Percentiles rank a stretch among this genome's conserved stretches.
Evolutionary conservation across 2,329 filamentous ascomycete species (phyloP).

Genomic region (Graphilbum sp.): DNA sequence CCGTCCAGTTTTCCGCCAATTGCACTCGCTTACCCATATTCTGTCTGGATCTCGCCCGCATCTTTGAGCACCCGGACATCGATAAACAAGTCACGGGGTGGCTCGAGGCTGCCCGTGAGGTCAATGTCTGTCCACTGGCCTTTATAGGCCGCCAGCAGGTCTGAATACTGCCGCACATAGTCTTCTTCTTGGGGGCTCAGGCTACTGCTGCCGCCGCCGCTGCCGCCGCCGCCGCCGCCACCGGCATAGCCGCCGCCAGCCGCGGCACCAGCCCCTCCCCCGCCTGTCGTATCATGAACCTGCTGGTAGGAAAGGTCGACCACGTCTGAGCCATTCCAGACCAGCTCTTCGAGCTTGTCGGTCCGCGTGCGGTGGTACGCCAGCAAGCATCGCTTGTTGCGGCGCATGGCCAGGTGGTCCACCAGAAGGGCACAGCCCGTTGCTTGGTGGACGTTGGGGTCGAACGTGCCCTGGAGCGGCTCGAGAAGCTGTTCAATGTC

Average conservation of each 20-base stretch:
- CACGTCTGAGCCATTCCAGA: conserved; percentile 80
- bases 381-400: conserved; percentile 89
- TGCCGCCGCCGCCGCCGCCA: conserved; percentile 12
- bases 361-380: conserved; percentile 85
- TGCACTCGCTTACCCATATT: conserved; percentile 62
- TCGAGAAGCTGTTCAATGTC: conserved; percentile 67
- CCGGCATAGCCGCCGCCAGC: conserved; percentile 17
- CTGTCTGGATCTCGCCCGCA: conserved; percentile 95
- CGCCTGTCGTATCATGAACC: conserved; percentile 18
- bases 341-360: conserved; percentile 83
- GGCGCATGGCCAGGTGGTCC: conserved; percentile 84
- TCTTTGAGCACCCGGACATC: conserved; percentile 93
- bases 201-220: conserved; percentile 42
- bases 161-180: conserved; percentile 81
- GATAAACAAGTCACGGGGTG: conserved; percentile 90
- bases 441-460: conserved; percentile 66
- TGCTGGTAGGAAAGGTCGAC: conserved; percentile 51
- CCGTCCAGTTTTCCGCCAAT: neutral
- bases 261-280: conserved; percentile 13
- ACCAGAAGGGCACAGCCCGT: conserved; percentile 80
- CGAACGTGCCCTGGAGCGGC: conserved; percentile 71
- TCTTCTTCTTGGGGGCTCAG: conserved; percentile 93
- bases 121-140: conserved; percentile 98
- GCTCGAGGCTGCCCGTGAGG: conserved; percentile 81
- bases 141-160: conserved; percentile 89